Base-by-base conservation (phyloP, 2,329 filamentous ascomycete genomes). In the Tolypocladium amazonense region DNA sequence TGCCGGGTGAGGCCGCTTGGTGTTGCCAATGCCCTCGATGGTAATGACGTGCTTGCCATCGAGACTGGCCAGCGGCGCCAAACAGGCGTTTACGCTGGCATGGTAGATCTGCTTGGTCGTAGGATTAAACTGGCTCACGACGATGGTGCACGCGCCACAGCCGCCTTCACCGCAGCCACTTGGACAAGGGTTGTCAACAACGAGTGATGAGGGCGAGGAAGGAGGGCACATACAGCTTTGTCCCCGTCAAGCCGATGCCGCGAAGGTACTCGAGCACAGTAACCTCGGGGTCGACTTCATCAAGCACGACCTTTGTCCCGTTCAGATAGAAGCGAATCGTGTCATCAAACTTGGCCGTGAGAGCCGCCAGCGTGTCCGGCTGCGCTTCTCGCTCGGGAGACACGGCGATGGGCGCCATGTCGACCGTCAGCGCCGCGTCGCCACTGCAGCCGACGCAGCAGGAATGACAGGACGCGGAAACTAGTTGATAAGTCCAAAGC, bases 31-130 rank as follows among this genome's bases (percentile, higher is more conserved):
- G 8, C 94, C 94, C 75, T 99, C 94, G 47, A 99, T 88, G 3
- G 94, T 99, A 70, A 99, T 92, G 69, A 97, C 91, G 81, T 99
- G 94, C 73, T 99, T 99, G 53, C 94, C 94, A 72, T 97, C 94
- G 52, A 97, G 84, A 68, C 92, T 96, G 65, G 92, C 89, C 55
- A 99, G 81, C 8, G 94, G 94, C 14, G 94, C 93, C 58, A 99
- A 80, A 72, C 94, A 99, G 50, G 94, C 94, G 72, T 99, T 99
- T 61, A 97, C 90, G 58, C 90, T 95, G 60, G 94, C 94, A 79
- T 99, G 93, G 70, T 97, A 97, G 66, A 97, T 90, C 71, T 89
- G 84, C 69, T 90, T 90, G 7, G 92, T 97, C 4, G 91, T 96
- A 1, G 92, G 92, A 70, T 97, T 97, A 70, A 88, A 88, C 73